Base-by-base conservation (phyloP, 768 basidiomycete genomes). In the Lactarius psammicola region DNA sequence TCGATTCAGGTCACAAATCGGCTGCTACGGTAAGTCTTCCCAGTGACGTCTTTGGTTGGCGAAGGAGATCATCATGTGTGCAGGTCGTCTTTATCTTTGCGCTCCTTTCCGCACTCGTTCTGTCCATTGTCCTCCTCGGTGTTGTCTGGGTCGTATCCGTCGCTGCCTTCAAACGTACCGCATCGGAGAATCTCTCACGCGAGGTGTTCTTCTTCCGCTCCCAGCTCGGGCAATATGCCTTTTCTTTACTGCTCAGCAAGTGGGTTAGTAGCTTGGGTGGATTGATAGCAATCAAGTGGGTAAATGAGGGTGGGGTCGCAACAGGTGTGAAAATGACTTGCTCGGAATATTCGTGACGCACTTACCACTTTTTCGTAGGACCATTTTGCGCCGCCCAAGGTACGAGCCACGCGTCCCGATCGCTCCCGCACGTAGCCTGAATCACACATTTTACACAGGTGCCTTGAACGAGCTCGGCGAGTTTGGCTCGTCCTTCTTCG, bases 131-230 rank as follows among this genome's bases (percentile, higher is more conserved):
- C n/a, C 62, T 70, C 18, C 31, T 70, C 36, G 4, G 59, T 44
- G 26, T 55, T 34, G 9, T 34, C 20, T 66, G 49, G 58, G 38
- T 66, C 1, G 38, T 44, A 6, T 26, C 23, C 75, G 78, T 73
- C 75, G 71, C 76, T 74, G 69, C 77, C 75, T 75, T 71, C 46
- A 62, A 70, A 72, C 63, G 70, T 28, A 60, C 71, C 62, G 40
- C 67, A 73, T 36, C 68, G 64, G 20, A 57, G 70, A 46, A 59
- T 11, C 33, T 46, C 26, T 63, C 70, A 4, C 72, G 74, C 36
- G 85, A 85, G 73, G 83, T 80, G 49, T 76, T 84, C 65, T 89
- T 90, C 74, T 89, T 91, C 74, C 81, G 82, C 63, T 88, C 88
- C 8, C 88, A 88, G 68, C 81, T 90, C 17, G 90, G 90, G 1